Conservation (phyloP, 495 filamentous ascomycete species). For the Melanomma pulvis-pyrius region DNA sequence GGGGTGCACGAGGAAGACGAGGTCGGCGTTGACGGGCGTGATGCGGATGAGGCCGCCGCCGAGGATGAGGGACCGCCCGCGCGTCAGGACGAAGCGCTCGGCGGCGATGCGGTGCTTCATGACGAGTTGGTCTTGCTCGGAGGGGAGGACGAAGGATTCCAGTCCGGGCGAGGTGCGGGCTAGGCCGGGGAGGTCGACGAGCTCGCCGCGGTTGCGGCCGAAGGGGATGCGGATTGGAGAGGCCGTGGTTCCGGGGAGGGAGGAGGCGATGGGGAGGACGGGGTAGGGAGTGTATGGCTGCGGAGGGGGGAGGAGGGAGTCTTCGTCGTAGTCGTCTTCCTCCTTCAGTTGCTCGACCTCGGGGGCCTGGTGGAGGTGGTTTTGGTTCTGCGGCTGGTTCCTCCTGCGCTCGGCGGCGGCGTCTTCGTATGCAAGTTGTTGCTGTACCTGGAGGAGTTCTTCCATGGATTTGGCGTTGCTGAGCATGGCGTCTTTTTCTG, state of each 20-base stretch:
- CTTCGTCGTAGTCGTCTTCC: constrained; percentile 41
- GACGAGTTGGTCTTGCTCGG: constrained; percentile 66
- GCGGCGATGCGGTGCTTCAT: constrained; percentile 74
- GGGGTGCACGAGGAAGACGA: constrained; percentile 70
- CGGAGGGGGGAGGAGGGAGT: constrained; percentile 70
- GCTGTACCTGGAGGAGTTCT: constrained; percentile 27
- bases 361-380: constrained; percentile 41
- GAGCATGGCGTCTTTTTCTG: constrained; percentile 27
- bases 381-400: not conserved
- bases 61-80: constrained; percentile 80
- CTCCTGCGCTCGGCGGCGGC: constrained; percentile 37
- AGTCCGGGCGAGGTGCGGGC: constrained; percentile 64
- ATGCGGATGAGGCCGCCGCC: constrained; percentile 85
- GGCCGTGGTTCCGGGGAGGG: constrained; percentile 89
- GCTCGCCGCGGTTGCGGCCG: constrained; percentile 78
- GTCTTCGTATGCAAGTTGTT: constrained; percentile 32
- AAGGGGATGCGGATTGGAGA: constrained; percentile 90
- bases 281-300: constrained; percentile 73
- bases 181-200: constrained; percentile 93
- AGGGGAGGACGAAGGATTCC: constrained; percentile 64
- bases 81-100: constrained; percentile 69
- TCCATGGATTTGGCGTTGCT: constrained; percentile 17
- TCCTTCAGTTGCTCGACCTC: constrained; percentile 38
- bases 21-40: constrained; percentile 67
- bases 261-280: constrained; percentile 77